A percentile compares a stretch with the other conserved stretches of the same genome.
Evolutionary conservation across 83 land plant genomes (phyloP).

Genomic region (Isoetes engelmannii): DNA sequence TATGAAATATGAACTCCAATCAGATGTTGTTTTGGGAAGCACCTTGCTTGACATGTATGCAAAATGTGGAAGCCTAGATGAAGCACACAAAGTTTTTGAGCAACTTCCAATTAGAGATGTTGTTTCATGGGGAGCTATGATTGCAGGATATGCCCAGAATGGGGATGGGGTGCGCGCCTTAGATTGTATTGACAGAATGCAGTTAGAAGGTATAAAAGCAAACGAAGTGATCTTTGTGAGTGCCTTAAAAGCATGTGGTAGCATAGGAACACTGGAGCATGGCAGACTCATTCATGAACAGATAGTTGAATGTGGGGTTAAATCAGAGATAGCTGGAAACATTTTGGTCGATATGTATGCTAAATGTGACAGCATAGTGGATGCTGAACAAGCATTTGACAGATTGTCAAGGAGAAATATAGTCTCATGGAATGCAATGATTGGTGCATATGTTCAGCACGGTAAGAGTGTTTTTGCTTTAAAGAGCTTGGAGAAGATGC

Average conservation of each 20-base stretch:
- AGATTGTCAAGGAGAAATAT: neutral
- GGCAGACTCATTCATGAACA: constrained; percentile 1
- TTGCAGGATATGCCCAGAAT: neutral
- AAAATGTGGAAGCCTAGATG: neutral
- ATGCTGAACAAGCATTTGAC: neutral
- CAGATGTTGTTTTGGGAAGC: neutral
- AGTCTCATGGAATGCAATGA: constrained; percentile 3
- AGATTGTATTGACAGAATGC: neutral
- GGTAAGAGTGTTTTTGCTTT: constrained; percentile 1
- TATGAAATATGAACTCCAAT: neutral
- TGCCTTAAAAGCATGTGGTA: neutral
- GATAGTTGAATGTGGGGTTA: constrained; percentile 1
- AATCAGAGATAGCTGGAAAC: neutral
- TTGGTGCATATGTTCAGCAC: constrained; percentile 1
- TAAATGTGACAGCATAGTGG: neutral
- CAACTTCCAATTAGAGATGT: neutral
- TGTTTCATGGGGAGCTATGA: neutral
- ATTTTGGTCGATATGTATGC: constrained; percentile 4
- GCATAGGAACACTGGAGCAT: neutral
- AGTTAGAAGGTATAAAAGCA: neutral
- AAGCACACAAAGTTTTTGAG: neutral
- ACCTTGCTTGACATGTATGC: neutral
- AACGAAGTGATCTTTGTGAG: neutral
- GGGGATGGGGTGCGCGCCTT: neutral
- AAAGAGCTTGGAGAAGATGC: neutral